A percentile compares a stretch with the other conserved stretches of the same genome.
phyloP scores from a whole-genome alignment of 2,329 filamentous ascomycete genomes.

The Karstenula rhodostoma region DNA sequence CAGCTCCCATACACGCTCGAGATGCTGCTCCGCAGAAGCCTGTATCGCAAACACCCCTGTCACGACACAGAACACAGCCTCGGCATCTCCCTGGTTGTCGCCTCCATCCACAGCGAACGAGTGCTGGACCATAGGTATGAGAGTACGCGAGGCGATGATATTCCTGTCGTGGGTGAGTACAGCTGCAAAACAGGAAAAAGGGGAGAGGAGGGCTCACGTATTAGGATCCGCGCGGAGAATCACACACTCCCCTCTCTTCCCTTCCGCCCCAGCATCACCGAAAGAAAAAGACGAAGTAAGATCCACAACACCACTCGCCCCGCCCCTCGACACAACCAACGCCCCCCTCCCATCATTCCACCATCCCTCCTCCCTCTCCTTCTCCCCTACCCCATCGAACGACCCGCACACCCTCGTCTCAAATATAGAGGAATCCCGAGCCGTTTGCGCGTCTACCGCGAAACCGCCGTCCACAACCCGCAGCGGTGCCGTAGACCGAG shows the following conservation, averaged over 20 bases:
- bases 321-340: slow-evolving; percentile 23
- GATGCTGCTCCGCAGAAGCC: neutral
- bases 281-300: slow-evolving; percentile 17
- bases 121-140: slow-evolving; percentile 23
- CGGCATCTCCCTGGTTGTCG: neutral
- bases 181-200: neutral
- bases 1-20: neutral
- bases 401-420: slow-evolving; percentile 10
- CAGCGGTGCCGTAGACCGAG: neutral
- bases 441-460: slow-evolving; percentile 24
- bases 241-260: neutral
- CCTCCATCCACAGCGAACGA: neutral
- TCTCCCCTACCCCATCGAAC: neutral
- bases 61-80: neutral
- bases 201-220: slow-evolving; percentile 22
- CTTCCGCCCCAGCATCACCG: neutral
- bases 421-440: slow-evolving; percentile 21
- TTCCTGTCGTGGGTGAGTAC: slow-evolving; percentile 12
- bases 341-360: slow-evolving; percentile 13
- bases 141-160: slow-evolving; percentile 20
- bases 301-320: slow-evolving; percentile 25
- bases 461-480: slow-evolving; percentile 25
- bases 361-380: slow-evolving; percentile 17
- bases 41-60: slow-evolving; percentile 1
- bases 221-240: slow-evolving; percentile 31